Base-by-base conservation (phyloP, 1,284 basidiomycete species). In the Wallemia hederae region DNA sequence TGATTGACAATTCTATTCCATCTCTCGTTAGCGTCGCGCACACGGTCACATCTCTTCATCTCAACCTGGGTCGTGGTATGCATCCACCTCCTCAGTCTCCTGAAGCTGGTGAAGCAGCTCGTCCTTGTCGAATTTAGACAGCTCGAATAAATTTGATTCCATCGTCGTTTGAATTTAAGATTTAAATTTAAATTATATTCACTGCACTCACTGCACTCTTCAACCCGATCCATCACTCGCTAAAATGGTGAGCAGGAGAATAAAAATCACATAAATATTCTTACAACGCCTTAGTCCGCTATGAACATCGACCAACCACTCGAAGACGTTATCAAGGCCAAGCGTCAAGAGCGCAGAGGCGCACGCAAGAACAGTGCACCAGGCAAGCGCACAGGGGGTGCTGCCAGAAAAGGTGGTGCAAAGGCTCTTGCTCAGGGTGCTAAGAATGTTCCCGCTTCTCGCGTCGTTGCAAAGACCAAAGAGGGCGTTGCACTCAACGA, bases 321-420 rank as follows among this genome's bases (percentile, higher is more conserved):
- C 66, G 88, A 91, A 72, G 83, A 90, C 67, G 86, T 92, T 70
- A 87, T 89, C 69, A 70, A 79, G 62, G 64, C 79, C 66, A 80
- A 79, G 68, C 66, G 66, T 62, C 67, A 66, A 63, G 62, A 70
- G 65, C 55, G 55, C 59, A 22, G 26, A 29, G n/a, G 60, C 64
- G 24, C 27, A 55, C 31, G 59, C 57, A 25, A 59, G 49, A 7
- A 56, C 49, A 55, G 61, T 31, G 27, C 58, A 58, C 62, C 77
- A 58, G 78, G 79, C 61, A 77, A 79, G 26, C 75, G 77, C 24
- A 64, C 64, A 64, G 62, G 65, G 15, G 64, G 63, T 17, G 62
- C 62, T 55, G n/a, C n/a, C n/a, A 64, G 61, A 25, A 62, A 61
- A 29, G 62, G 59, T 25, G 55, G 59, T 66, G 69, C 29, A 68